A percentile compares a stretch with the other conserved stretches of the same genome.
These are phyloP conservation scores for Nakaseomyces nivariensis DNA, from an alignment of 1,139 yeast species.

Conservation along the genomic window DNA sequence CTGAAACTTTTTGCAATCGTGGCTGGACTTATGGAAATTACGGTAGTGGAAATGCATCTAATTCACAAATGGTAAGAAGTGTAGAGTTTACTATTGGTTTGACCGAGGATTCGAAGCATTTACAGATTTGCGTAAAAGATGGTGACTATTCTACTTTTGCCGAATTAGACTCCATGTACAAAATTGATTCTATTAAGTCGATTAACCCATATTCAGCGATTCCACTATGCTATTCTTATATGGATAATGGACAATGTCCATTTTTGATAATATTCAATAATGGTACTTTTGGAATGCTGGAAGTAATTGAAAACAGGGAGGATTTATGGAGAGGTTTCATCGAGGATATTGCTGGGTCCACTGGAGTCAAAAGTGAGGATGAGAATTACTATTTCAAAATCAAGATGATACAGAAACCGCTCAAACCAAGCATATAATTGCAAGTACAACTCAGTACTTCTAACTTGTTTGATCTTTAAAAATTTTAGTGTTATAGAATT, in stretches of 20 bases:
- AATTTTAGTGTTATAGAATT: too few species aligned
- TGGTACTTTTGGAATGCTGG: background rate
- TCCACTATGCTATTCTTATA: background rate
- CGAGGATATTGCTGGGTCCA: background rate
- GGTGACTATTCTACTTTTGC: background rate
- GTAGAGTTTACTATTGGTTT: background rate
- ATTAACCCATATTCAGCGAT: background rate
- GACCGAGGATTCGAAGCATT: background rate
- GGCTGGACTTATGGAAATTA: background rate
- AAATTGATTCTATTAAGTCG: background rate
- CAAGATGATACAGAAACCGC: background rate
- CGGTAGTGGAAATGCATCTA: background rate
- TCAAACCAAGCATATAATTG: background rate
- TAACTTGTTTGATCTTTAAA: too few species aligned
- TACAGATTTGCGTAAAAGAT: background rate
- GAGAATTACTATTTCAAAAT: background rate
- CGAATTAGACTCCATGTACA: background rate
- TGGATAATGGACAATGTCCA: background rate
- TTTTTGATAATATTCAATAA: background rate
- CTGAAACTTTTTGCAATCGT: background rate
- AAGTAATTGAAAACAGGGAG: background rate
- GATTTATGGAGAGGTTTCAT: background rate
- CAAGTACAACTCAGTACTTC: too few species aligned
- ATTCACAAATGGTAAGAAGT: background rate
- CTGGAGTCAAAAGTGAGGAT: background rate